These are phyloP conservation scores for Ophiostoma novo-ulmi DNA, from an alignment of 2,329 filamentous ascomycete species.

Conservation along the genomic window DNA sequence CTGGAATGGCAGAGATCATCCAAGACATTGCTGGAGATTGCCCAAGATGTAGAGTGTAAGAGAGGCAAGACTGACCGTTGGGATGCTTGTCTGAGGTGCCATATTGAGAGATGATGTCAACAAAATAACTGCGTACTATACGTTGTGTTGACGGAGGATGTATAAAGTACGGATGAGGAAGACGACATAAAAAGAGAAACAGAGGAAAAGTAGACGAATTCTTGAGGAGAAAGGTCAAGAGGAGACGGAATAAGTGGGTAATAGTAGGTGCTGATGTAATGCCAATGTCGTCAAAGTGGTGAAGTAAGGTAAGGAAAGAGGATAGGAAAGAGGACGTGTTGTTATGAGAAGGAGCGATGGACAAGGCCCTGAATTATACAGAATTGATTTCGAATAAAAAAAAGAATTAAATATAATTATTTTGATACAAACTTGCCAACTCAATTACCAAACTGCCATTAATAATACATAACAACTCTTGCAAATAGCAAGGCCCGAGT, in stretches of 20 bases:
- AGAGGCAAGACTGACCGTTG: conserved; percentile 27
- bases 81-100: conserved; percentile 33
- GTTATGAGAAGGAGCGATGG: not conserved
- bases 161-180: not conserved
- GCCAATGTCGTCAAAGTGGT: not conserved
- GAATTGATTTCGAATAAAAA: not conserved
- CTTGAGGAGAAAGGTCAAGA: not conserved
- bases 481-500: not conserved
- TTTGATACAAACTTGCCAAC: not conserved
- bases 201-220: not conserved
- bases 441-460: not conserved
- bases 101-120: conserved; percentile 22
- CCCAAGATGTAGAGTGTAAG: not conserved
- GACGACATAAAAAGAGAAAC: not conserved
- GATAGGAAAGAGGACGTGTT: not conserved
- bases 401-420: not conserved
- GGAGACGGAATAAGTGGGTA: not conserved
- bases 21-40: not conserved
- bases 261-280: not conserved
- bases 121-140: not conserved
- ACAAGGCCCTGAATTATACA: not conserved
- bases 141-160: not conserved
- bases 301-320: not conserved
- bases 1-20: not conserved
- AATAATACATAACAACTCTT: not conserved